Evolutionary conservation across 1,284 basidiomycete genomes (phyloP).

Genomic region (Termitomyces sp.): DNA sequence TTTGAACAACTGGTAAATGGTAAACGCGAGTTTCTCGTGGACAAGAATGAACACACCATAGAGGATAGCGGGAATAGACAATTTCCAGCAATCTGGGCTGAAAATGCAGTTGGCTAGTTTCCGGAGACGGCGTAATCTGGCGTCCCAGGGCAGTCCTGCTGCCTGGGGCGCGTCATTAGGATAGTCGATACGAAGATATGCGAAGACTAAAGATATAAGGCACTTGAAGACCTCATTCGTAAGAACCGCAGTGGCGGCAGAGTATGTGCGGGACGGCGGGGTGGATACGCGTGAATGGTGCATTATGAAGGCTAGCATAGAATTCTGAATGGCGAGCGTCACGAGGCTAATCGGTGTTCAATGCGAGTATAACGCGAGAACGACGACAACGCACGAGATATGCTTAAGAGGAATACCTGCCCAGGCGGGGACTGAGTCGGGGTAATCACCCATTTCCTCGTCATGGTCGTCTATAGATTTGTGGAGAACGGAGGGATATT

Average conservation of each 20-base stretch:
- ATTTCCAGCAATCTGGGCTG: constrained; percentile 91
- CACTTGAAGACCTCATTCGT: constrained; percentile 93
- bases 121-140: constrained; percentile 20
- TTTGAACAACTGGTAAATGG: constrained; percentile 69
- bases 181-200: constrained; percentile 41
- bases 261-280: constrained; percentile 74
- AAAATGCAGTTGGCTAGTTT: constrained; percentile 40
- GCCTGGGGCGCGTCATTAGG: constrained; percentile 26
- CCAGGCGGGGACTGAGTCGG: constrained; percentile 26
- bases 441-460: constrained; percentile 41
- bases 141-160: constrained; percentile 12
- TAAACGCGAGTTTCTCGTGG: constrained; percentile 2
- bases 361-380: background rate
- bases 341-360: constrained; percentile 56
- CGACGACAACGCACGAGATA: constrained; percentile 58
- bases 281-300: constrained; percentile 88
- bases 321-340: constrained; percentile 92
- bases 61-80: constrained; percentile 91
- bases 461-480: constrained; percentile 33
- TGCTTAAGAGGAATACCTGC: constrained; percentile 78
- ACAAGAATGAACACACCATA: constrained; percentile 42
- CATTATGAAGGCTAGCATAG: constrained; percentile 86
- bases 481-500: constrained; percentile 22
- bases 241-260: constrained; percentile 87
- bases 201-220: constrained; percentile 71